Evolutionary conservation across 331 rosid species (phyloP), one percentile per base, ranked within the genome.

Genomic region (Dryas integrifolia): DNA sequence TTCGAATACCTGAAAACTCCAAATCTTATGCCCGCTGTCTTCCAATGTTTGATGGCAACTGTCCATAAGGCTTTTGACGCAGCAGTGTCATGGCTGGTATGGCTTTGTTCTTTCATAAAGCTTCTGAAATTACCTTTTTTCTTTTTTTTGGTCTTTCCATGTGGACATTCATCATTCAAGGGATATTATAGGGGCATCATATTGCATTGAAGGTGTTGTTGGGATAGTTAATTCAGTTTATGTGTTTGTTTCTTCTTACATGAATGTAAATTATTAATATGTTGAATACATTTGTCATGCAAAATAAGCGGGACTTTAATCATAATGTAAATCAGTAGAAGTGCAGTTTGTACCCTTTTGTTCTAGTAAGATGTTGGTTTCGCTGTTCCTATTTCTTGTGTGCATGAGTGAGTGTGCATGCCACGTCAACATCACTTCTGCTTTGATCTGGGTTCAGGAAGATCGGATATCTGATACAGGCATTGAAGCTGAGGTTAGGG

Each of bases 1-100:
- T 89, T 95, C 80, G 98, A 95, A 80, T 95, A 95, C 83, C 97
- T 95, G 13, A 95, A 92, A 86, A 91, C 98, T 41, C 98, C 96
- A 63, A 91, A 88, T 80, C 92, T 95, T 75, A 77, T 91, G 93
- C 98, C 96, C 0, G 96, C 98, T 65, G 98, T 95, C 80, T 88
- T 89, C 77, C 97, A 95, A 82, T 91, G 97, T 74, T 83, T 95
- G 80, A 86, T 89, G 70, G 97, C 97, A 70, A 91, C 89, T 76
- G 98, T 95, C 48, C 93, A 91, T 82, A 84, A 90, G 72, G 92
- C 97, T 59, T 95, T 89, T 78, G 98, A 95, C 79, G 83, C 98
- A 61, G 96, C 92, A 76, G 82, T 91, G 59, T 77, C 72, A 40
- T 95, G 97, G 97, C 88, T 95, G 97, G 98, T 95, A 89, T 65